Evolutionary conservation across 805 yeast species (phyloP), one percentile per base, ranked within the genome.

Genomic region (Wickerhamiella australiensis): DNA sequence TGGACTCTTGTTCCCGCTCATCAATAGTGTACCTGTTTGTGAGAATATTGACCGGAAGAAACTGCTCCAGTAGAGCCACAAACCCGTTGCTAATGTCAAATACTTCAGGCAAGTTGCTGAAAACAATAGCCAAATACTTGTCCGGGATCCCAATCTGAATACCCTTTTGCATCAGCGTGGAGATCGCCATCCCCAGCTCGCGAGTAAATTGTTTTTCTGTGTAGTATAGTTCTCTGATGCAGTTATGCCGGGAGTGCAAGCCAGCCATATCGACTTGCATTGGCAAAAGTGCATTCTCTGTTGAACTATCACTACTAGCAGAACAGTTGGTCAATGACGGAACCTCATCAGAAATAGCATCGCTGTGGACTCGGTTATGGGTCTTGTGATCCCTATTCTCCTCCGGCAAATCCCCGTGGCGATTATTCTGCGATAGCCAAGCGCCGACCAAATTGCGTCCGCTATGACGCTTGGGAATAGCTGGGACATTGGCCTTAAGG

Each of bases 171-270:
- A 53, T 54, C 47, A 62, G 63, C 3, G 65, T 54, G 15, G 63
- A 59, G n/a, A 61, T 61, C 5, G 65, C 57, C 2, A 67, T 67
- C 1, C 54, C 61, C 57, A 69, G 53, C 50, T 69, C 73, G 13
- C 58, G 58, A 8, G 66, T 59, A 50, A 65, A 69, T n/a, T 56
- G 55, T 13, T 58, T 52, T 50, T 69, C 73, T 11, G 72, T 65
- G 17, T 57, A 56, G 44, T 67, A 61, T 6, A 69, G 58, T 51
- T 69, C 73, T 8, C 65, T 57, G 27, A 67, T 58, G 13, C 63
- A 53, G 25, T 63, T 62, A 50, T 59, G 57, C 29, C 62, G 44
- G 23, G 45, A 43, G 18, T 29, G 50, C 13, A 29, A 4, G 13
- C 31, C 29, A 5, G 20, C 46, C 25, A 25, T 15, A 50, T 20